Percentiles rank a stretch among this genome's conserved stretches.
phyloP scores from a whole-genome alignment of 2,329 filamentous ascomycete genomes.

The Monosporascus sp. region DNA sequence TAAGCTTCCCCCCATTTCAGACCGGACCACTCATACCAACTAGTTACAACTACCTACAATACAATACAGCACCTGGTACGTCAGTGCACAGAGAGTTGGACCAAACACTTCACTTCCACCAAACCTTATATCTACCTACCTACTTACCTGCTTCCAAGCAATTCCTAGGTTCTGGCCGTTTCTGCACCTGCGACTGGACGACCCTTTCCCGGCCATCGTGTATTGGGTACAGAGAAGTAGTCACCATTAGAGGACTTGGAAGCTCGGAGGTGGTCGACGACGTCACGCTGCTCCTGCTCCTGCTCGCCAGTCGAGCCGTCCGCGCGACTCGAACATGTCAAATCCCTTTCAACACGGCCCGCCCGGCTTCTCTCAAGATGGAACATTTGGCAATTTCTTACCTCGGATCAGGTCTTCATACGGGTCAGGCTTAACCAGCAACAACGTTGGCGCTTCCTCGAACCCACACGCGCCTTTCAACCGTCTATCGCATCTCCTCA shows the following conservation, averaged over 20 bases:
- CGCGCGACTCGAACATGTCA: constrained; percentile 30
- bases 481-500: constrained; percentile 50
- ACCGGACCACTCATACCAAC: not conserved
- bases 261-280: not conserved
- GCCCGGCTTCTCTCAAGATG: constrained; percentile 28
- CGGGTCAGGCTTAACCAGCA: constrained; percentile 35
- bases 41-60: not conserved
- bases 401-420: constrained; percentile 35
- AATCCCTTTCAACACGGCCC: constrained; percentile 36
- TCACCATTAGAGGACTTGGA: too few species aligned
- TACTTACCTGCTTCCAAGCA: not conserved
- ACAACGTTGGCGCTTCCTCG: constrained; percentile 17
- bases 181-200: too few species aligned
- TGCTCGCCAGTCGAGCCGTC: not conserved
- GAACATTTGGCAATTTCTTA: constrained; percentile 25
- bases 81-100: not conserved
- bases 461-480: constrained; percentile 30
- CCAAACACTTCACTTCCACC: not conserved
- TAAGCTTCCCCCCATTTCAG: too few species aligned
- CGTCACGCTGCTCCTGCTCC: constrained; percentile 3
- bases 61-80: too few species aligned
- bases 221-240: too few species aligned
- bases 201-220: too few species aligned
- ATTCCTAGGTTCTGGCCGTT: too few species aligned
- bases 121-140: not conserved